phyloP scores from a whole-genome alignment of 805 yeast genomes.

The Kregervanrija pseudodelftensis region DNA sequence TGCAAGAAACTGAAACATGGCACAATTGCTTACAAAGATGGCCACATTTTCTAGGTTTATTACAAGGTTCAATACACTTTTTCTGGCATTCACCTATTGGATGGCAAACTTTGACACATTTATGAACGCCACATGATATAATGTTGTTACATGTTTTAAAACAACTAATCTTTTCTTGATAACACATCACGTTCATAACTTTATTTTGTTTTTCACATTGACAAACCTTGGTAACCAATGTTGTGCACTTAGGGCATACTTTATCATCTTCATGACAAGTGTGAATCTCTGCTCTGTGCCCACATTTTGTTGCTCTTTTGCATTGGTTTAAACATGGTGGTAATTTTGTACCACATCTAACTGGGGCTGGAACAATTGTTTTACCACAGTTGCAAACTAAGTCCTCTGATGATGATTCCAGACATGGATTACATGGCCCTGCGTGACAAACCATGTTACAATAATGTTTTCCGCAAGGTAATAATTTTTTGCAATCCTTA shows the following conservation, averaged over 20 bases:
- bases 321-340: conserved; percentile 66
- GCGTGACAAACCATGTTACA: conserved; percentile 70
- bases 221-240: conserved; percentile 22
- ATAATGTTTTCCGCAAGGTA: conserved; percentile 58
- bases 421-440: conserved; percentile 75
- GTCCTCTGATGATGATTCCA: conserved; percentile 76
- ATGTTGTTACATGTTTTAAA: conserved; percentile 51
- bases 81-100: conserved; percentile 48
- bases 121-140: conserved; percentile 42
- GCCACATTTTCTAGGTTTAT: conserved; percentile 51
- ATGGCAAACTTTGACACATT: conserved; percentile 52
- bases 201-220: conserved; percentile 25
- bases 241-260: conserved; percentile 74
- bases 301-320: conserved; percentile 50
- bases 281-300: conserved; percentile 65
- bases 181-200: conserved; percentile 62
- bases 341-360: conserved; percentile 69
- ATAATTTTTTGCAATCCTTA: conserved; percentile 50
- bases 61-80: conserved; percentile 57
- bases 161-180: conserved; percentile 63
- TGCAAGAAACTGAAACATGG: conserved; percentile 50
- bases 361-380: conserved; percentile 74
- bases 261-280: conserved; percentile 62
- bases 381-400: conserved; percentile 74
- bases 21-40: conserved; percentile 62